Conservation (phyloP, 192 early-diverging fungal genomes). For the Hyaloraphidium curvatum region DNA sequence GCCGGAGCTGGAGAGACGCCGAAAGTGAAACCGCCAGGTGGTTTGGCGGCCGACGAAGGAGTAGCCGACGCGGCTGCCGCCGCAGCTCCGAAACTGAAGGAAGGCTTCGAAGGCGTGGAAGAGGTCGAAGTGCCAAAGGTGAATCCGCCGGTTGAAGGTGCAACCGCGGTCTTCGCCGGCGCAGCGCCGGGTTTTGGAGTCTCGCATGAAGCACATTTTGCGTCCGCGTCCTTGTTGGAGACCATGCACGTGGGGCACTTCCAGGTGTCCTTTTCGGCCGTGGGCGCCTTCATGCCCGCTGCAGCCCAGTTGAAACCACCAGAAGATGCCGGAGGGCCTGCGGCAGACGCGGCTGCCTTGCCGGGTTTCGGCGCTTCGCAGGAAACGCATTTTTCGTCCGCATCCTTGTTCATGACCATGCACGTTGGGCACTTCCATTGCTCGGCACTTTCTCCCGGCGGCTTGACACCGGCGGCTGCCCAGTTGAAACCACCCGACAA, state of each 20-base stretch:
- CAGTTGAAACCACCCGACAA: no score
- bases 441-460: no score
- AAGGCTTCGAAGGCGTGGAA: no score
- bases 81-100: no score
- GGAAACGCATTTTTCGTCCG: not conserved
- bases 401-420: not conserved
- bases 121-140: no score
- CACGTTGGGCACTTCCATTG: not conserved
- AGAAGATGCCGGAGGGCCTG: not conserved
- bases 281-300: not conserved
- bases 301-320: constrained; percentile 3
- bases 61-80: no score
- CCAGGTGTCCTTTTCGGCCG: not conserved
- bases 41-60: no score
- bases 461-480: not conserved
- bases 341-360: not conserved
- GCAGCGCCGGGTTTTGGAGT: not conserved
- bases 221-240: not conserved
- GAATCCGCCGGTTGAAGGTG: no score
- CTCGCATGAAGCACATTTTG: not conserved
- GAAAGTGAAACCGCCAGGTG: no score
- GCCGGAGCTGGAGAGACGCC: no score
- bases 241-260: not conserved
- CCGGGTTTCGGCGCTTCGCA: not conserved
- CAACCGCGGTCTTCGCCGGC: no score